Conservation (phyloP, 1,139 yeast species). For the Kurtzmaniella natalensis region DNA sequence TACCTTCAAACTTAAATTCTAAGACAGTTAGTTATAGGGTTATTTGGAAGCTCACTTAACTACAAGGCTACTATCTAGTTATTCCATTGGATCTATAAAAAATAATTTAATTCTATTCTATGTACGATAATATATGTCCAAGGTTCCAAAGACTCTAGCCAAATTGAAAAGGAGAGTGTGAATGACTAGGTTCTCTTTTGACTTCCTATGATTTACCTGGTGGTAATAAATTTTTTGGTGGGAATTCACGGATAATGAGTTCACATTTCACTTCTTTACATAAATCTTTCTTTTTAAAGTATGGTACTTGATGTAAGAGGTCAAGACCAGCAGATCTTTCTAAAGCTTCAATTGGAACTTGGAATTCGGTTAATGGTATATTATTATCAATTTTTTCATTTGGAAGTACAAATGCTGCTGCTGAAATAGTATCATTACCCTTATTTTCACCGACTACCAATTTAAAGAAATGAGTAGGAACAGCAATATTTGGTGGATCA, state of each 20-base stretch:
- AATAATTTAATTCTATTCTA: too few relatives aligned
- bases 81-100: too few relatives aligned
- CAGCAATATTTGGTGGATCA: conserved; percentile 93
- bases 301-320: conserved; percentile 66
- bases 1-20: too few relatives aligned
- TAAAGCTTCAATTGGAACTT: conserved; percentile 85
- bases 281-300: conserved; percentile 55
- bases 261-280: conserved; percentile 81
- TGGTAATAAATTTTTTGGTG: conserved; percentile 27
- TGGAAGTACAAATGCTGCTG: conserved; percentile 92
- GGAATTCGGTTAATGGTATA: conserved; percentile 68
- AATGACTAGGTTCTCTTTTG: too few relatives aligned
- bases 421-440: conserved; percentile 53
- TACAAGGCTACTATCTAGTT: too few relatives aligned
- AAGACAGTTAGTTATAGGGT: too few relatives aligned
- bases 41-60: too few relatives aligned
- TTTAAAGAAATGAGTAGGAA: conserved; percentile 95
- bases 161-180: too few relatives aligned
- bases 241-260: conserved; percentile 78
- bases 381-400: conserved; percentile 69
- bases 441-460: conserved; percentile 75
- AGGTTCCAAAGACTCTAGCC: too few relatives aligned
- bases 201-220: too few relatives aligned
- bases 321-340: conserved; percentile 86
- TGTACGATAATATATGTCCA: too few relatives aligned